Evolutionary conservation across 768 basidiomycete genomes (phyloP).

Genomic region (Auricularia heimuer): DNA sequence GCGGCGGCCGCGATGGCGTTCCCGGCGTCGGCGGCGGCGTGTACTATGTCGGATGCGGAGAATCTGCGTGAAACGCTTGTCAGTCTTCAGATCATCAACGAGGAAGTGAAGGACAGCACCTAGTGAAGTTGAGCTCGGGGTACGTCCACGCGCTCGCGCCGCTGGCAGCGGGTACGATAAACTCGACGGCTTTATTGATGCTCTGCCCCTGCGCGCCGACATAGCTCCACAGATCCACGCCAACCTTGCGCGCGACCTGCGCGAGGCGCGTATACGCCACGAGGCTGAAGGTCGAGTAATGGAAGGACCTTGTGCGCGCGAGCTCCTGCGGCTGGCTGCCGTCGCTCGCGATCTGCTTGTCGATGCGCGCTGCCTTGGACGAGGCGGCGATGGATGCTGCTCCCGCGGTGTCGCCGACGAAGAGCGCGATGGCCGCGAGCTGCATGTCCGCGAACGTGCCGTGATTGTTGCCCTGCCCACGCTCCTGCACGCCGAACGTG

Average conservation of each 20-base stretch:
- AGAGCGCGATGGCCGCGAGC: neutral
- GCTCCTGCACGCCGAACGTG: neutral
- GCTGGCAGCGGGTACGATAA: neutral
- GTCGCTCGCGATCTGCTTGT: neutral
- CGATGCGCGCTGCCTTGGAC: neutral
- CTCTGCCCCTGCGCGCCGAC: neutral
- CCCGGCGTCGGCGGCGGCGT: neutral
- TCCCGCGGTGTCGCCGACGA: neutral
- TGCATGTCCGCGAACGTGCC: constrained; percentile 1
- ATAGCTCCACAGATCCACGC: neutral
- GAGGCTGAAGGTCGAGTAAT: neutral
- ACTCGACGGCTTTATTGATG: neutral
- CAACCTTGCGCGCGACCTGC: neutral
- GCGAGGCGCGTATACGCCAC: neutral
- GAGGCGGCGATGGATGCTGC: neutral
- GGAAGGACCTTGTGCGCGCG: neutral
- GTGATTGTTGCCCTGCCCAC: neutral
- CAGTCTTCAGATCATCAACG: neutral
- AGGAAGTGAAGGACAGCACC: neutral
- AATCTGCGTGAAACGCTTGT: neutral
- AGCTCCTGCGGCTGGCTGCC: neutral
- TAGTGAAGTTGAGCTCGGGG: neutral
- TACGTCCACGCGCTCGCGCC: neutral
- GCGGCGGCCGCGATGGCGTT: neutral
- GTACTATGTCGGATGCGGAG: neutral